Evolutionary conservation across 2,329 filamentous ascomycete species (phyloP), one percentile per base, ranked within the genome.

Genomic region (Elsinoe necatrix): DNA sequence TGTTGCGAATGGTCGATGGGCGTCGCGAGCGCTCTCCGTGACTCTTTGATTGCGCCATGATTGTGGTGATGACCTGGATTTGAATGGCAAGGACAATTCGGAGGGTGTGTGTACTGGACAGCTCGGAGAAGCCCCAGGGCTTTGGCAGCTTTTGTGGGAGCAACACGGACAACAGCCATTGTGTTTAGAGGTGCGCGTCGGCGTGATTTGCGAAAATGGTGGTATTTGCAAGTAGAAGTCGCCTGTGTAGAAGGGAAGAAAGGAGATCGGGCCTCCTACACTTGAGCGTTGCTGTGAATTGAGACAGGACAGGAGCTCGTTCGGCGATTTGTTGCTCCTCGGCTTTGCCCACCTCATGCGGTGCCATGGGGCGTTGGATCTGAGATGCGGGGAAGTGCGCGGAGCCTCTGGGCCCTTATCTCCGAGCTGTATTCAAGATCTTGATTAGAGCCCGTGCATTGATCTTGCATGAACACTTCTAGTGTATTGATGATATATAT

Each of bases 61-160:
- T 78, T 69, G 63, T 91, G 84, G 64, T 92, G 87, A 68, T 92
- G 83, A 54, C 80, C 80, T 9, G 90, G 89, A 65, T 95, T 96
- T 42, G 87, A 87, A 69, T 98, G 93, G 72, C 93, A 97, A 1
- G 93, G 93, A 68, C 91, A 96, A 55, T 80, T 83, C 4, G 89
- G 89, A 58, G 89, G 90, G 69, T 93, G 92, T 1, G 86, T 86
- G 70, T 86, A 95, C 71, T 95, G 92, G 56, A 98, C 83, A n/a
- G 92, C 91, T 56, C 88, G 85, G 51, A 97, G 83, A 51, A 92
- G 79, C 63, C 80, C 87, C 58, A 83, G 74, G 14, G 88, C 88
- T 62, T 84, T 77, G 47, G 79, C 76, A 42, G 76, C 76, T 56
- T 73, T 70, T 2, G 75, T 72, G 25, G 75, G 75, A 50, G 72